A percentile compares a stretch with the other conserved stretches of the same genome.
These are phyloP conservation scores for Chlorella sp. DNA, from an alignment of 139 green algal genomes.

Conservation along the genomic window DNA sequence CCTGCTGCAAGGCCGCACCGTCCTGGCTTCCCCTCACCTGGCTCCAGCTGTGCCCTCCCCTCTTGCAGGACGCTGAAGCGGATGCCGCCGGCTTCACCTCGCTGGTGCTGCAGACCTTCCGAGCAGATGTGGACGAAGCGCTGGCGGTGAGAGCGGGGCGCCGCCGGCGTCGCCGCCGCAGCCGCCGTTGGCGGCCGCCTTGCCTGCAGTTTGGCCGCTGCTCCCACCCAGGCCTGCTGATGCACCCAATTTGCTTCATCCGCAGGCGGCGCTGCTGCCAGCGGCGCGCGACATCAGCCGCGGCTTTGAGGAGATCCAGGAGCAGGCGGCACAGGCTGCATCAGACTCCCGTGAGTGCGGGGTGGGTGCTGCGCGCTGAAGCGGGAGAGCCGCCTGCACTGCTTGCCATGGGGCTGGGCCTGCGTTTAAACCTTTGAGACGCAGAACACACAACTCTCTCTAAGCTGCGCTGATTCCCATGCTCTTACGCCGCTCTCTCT, in stretches of 20 bases:
- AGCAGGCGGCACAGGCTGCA: neutral
- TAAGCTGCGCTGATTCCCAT: too few relatives aligned
- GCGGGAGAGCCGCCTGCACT: too few relatives aligned
- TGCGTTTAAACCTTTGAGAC: too few relatives aligned
- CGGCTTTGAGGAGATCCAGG: neutral
- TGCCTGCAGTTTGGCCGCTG: neutral
- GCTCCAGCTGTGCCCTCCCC: neutral
- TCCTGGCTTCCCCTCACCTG: neutral
- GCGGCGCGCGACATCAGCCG: neutral
- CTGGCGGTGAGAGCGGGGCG: neutral
- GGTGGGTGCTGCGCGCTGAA: too few relatives aligned
- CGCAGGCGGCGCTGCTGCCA: neutral
- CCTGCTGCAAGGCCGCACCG: neutral
- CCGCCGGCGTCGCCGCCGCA: neutral
- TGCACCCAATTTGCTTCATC: neutral
- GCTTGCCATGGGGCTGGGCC: too few relatives aligned
- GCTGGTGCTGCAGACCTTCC: conserved; percentile 2
- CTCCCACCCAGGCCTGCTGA: too few relatives aligned
- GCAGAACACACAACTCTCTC: too few relatives aligned
- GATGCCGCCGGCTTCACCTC: neutral
- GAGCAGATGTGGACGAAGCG: neutral
- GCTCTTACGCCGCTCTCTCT: too few relatives aligned
- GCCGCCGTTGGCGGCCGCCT: neutral
- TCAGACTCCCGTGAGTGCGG: neutral
- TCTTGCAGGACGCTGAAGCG: neutral